A percentile compares a stretch with the other conserved stretches of the same genome.
Evolutionary conservation across 805 yeast genomes (phyloP).

Genomic region (Spathaspora sp.): DNA sequence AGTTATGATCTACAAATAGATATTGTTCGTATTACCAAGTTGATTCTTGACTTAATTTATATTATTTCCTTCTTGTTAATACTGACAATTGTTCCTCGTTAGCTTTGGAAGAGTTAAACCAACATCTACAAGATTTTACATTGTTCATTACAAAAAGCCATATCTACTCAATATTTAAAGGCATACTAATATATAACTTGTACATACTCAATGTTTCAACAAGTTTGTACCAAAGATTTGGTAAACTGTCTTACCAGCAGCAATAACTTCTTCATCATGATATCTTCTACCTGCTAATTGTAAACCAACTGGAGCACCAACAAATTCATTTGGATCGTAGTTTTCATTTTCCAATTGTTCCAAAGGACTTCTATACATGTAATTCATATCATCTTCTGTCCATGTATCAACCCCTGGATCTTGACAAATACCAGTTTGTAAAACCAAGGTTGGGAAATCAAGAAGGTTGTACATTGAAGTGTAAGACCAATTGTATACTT

Average conservation of each 20-base stretch:
- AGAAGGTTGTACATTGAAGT: conserved; percentile 69
- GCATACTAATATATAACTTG: too few species aligned
- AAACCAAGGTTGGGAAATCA: conserved; percentile 64
- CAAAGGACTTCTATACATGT: conserved; percentile 41
- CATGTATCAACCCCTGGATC: conserved; percentile 53
- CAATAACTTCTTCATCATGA: conserved; percentile 54
- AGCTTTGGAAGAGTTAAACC: too few species aligned
- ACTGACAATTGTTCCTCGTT: too few species aligned
- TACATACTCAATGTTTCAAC: conserved; percentile 9
- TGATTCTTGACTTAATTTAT: too few species aligned
- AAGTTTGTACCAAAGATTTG: conserved; percentile 30
- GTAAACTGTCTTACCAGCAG: conserved; percentile 39
- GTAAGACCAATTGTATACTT: conserved; percentile 75
- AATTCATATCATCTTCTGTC: conserved; percentile 29
- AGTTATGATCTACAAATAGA: too few species aligned
- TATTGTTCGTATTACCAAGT: too few species aligned
- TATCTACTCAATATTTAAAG: too few species aligned
- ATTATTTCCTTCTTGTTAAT: too few species aligned
- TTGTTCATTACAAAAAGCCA: too few species aligned
- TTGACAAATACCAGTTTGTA: conserved; percentile 60
- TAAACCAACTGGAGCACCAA: conserved; percentile 53
- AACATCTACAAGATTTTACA: too few species aligned
- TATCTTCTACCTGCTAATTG: conserved; percentile 54
- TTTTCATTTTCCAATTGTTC: conserved; percentile 47
- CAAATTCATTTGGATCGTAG: conserved; percentile 45